Evolutionary conservation across 139 green algal species (phyloP), one percentile per base, ranked within the genome.

Genomic region (Parachlorella kessleri): DNA sequence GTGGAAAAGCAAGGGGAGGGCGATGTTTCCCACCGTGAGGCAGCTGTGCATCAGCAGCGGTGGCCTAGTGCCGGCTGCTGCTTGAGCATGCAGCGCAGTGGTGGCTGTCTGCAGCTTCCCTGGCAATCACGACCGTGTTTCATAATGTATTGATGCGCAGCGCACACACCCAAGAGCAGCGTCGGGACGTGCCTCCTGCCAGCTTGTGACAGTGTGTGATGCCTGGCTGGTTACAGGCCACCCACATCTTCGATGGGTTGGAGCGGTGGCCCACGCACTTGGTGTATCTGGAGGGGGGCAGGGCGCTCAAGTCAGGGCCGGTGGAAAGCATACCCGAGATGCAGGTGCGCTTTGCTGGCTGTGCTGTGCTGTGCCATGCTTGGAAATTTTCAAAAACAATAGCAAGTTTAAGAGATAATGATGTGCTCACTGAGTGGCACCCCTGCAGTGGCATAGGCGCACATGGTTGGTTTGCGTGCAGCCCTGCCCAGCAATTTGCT

Each of bases 211-310:
- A n/a, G n/a, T n/a, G n/a, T n/a, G n/a, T n/a, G n/a, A n/a, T n/a
- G n/a, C n/a, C n/a, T n/a, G n/a, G n/a, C n/a, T n/a, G n/a, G n/a
- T n/a, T 98, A 10, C 99, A 99, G 74, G 94, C 95, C 33, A 99
- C 96, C 10, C 96, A 99, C 89, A 99, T 99, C 59, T 99, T 99
- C 82, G 96, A 99, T 79, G 96, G 96, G 32, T 84, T 98, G 30
- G 93, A 97, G 84, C 39, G 48, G 2, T 98, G 94, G 94, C 75
- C 93, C 54, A 97, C 91, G 5, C 94, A 98, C 78, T 36, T 98
- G 9, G 93, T 88, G 0, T 96, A 95, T 81, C 78, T 98, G 63
- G 90, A 93, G 78, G 70, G 91, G 8, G 94, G 94, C 4, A n/a
- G 82, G 66, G 82, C 97, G 24, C 55, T 89, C 6, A 87, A 80